Evolutionary conservation across 2,329 filamentous ascomycete species (phyloP).

Genomic region (Chaetomiaceae sp.): DNA sequence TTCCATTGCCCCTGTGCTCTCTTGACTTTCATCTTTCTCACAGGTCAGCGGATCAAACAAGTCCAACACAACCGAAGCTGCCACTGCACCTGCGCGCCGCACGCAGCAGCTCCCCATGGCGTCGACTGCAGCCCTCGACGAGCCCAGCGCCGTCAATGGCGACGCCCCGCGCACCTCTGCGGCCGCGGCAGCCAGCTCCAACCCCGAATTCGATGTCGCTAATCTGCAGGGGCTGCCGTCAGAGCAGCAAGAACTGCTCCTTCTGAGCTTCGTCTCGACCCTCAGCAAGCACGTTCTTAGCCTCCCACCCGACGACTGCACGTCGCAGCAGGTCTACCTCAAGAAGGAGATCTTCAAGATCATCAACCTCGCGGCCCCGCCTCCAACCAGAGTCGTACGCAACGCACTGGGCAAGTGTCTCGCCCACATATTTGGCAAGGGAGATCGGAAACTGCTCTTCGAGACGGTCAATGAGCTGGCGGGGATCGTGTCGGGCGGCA

Average conservation of each 20-base stretch:
- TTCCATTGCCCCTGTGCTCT: too few species aligned
- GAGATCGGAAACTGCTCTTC: conserved; percentile 86
- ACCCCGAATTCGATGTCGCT: conserved; percentile 77
- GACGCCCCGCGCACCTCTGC: conserved; percentile 27
- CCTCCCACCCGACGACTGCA: conserved; percentile 72
- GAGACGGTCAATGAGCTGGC: conserved; percentile 90
- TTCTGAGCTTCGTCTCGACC: conserved; percentile 80
- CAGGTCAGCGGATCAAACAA: too few species aligned
- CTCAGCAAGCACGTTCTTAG: conserved; percentile 72
- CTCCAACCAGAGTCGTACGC: conserved; percentile 80
- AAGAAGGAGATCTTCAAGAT: conserved; percentile 95
- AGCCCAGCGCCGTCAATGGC: conserved; percentile 31
- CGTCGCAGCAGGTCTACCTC: conserved; percentile 81
- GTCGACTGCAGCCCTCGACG: conserved; percentile 21
- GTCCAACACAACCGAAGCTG: too few species aligned
- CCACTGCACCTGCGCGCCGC: too few species aligned
- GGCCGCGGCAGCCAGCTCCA: conserved; percentile 39
- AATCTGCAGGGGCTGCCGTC: conserved; percentile 85
- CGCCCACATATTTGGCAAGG: conserved; percentile 72
- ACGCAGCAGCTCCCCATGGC: conserved; percentile 19
- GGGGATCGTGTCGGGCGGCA: conserved; percentile 63
- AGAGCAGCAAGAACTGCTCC: conserved; percentile 92
- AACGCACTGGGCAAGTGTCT: conserved; percentile 84
- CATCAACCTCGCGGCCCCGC: conserved; percentile 72
- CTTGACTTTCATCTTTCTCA: too few species aligned